Conservation (phyloP, 129 eudicot genomes). For the Chrysanthemum makinoi region DNA sequence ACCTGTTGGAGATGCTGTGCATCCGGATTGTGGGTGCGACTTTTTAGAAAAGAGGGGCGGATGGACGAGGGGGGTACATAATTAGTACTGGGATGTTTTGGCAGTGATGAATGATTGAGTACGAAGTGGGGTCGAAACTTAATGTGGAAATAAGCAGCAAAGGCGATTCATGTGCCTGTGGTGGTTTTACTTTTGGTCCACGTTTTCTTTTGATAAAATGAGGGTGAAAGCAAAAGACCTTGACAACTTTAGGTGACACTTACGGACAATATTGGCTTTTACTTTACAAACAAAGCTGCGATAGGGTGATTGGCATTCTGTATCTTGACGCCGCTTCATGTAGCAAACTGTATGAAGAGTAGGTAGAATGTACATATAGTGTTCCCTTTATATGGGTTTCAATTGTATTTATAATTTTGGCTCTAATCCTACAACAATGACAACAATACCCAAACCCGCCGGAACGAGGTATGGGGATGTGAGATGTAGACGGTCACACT, state of each 20-base stretch:
- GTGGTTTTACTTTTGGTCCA: conserved; percentile 35
- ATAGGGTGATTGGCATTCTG: conserved; percentile 23
- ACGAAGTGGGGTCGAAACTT: conserved; percentile 34
- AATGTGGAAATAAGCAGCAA: conserved; percentile 30
- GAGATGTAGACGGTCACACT: too few relatives aligned
- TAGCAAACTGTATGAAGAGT: conserved; percentile 11
- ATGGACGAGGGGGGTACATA: not conserved
- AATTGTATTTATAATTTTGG: conserved; percentile 32
- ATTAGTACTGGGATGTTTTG: conserved; percentile 15
- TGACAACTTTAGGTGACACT: conserved; percentile 15
- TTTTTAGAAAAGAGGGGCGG: conserved; percentile 1
- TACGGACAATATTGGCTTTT: conserved; percentile 23
- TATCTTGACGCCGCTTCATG: conserved; percentile 16
- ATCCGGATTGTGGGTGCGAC: conserved; percentile 34
- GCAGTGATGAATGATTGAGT: conserved; percentile 40
- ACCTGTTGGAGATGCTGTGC: conserved; percentile 28
- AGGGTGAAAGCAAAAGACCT: conserved; percentile 33
- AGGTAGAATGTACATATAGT: conserved; percentile 26
- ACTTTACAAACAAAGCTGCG: conserved; percentile 25
- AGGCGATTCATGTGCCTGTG: conserved; percentile 28
- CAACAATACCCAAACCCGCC: too few relatives aligned
- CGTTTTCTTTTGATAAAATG: conserved; percentile 25
- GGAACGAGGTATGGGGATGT: too few relatives aligned
- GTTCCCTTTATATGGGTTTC: conserved; percentile 19
- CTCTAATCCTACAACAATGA: not conserved